phyloP scores from a whole-genome alignment of 768 basidiomycete species.

The Cystobasidium ongulense region DNA sequence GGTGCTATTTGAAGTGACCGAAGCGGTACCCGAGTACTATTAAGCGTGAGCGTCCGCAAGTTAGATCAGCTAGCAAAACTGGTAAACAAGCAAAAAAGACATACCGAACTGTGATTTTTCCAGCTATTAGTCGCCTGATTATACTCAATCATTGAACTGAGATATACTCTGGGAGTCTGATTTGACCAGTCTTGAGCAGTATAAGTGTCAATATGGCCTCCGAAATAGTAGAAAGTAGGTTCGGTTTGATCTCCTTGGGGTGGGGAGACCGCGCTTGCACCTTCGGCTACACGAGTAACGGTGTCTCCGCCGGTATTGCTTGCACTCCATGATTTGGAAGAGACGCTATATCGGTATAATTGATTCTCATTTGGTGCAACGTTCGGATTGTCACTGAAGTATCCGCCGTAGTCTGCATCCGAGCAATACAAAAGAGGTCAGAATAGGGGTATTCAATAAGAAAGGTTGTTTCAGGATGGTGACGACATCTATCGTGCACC shows the following conservation, averaged over 20 bases:
- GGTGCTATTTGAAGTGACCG: constrained; percentile 12
- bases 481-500: background rate
- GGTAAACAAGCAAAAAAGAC: background rate
- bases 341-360: constrained; percentile 16
- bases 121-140: background rate
- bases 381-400: constrained; percentile 8
- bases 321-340: background rate
- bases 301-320: constrained; percentile 11
- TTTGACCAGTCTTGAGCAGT: constrained; percentile 14
- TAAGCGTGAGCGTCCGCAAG: too few species aligned
- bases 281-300: constrained; percentile 22
- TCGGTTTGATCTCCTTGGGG: background rate
- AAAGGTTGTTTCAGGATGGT: background rate
- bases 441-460: background rate
- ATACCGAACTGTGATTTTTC: constrained; percentile 18
- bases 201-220: constrained; percentile 18
- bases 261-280: constrained; percentile 16
- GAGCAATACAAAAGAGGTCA: too few species aligned
- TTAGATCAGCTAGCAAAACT: too few species aligned
- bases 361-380: constrained; percentile 1
- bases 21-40: background rate
- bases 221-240: constrained; percentile 28
- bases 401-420: constrained; percentile 7
- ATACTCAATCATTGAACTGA: constrained; percentile 28
- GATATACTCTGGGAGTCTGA: constrained; percentile 2